Conservation (phyloP, 2,329 filamentous ascomycete species). For the Macrophomina phaseolina region DNA sequence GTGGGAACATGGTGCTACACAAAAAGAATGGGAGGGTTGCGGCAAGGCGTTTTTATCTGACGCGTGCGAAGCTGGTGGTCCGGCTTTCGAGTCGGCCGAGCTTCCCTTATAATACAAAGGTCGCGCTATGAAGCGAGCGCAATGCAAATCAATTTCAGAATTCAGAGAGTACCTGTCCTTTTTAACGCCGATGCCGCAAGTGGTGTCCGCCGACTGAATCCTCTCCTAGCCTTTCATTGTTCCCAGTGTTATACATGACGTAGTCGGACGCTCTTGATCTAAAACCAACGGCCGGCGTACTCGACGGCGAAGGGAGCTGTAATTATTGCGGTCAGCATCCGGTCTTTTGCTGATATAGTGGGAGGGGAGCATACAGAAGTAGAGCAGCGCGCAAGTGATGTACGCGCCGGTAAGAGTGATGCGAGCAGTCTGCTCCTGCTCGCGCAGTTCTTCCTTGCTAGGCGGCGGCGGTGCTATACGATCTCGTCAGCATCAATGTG, state of each 20-base stretch:
- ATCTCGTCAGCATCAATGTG: background rate
- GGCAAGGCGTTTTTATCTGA: slow-evolving; percentile 14
- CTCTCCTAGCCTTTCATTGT: slow-evolving; percentile 13
- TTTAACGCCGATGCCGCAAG: slow-evolving; percentile 1
- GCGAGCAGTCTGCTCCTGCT: slow-evolving; percentile 70
- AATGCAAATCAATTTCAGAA: slow-evolving; percentile 3
- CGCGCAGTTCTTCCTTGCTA: slow-evolving; percentile 71
- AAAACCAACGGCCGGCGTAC: slow-evolving; percentile 43
- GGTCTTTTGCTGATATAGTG: background rate
- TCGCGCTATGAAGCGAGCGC: slow-evolving; percentile 5
- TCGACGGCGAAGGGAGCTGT: slow-evolving; percentile 63
- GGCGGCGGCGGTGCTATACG: slow-evolving; percentile 70
- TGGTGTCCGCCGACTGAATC: background rate
- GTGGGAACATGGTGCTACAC: slow-evolving; percentile 20
- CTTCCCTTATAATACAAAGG: slow-evolving; percentile 19
- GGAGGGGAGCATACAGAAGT: slow-evolving; percentile 69
- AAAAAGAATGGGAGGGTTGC: slow-evolving; percentile 10
- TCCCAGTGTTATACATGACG: slow-evolving; percentile 1
- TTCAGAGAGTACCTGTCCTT: background rate
- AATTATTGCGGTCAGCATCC: background rate
- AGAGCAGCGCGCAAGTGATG: slow-evolving; percentile 70
- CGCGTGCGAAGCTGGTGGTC: background rate
- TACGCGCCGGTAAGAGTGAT: slow-evolving; percentile 71
- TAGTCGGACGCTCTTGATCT: slow-evolving; percentile 2
- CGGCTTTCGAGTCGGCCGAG: background rate